Percentiles rank a stretch among this genome's conserved stretches.
Conservation (phyloP, 2,329 filamentous ascomycete species). For the Neocatenulostroma microsporum region DNA sequence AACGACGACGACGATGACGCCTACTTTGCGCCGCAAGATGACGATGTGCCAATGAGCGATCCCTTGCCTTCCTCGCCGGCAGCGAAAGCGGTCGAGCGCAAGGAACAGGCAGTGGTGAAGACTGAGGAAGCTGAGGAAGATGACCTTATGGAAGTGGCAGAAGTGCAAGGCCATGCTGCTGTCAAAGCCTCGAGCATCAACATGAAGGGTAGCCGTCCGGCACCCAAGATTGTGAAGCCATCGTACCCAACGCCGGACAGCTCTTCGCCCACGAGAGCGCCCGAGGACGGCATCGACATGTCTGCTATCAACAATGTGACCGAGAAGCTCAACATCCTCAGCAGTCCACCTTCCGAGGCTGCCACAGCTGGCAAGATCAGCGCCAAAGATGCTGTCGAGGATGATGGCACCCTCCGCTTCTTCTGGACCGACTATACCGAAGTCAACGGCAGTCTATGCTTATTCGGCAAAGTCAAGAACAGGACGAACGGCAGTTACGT, state of each 20-base stretch:
- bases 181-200: conserved; percentile 69
- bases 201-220: conserved; percentile 69
- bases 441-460: conserved; percentile 78
- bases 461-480: conserved; percentile 94
- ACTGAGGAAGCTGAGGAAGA: conserved; percentile 62
- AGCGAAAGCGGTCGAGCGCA: conserved; percentile 31
- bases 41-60: conserved; percentile 72
- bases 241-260: conserved; percentile 62
- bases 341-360: conserved; percentile 60
- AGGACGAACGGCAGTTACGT: conserved; percentile 70
- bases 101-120: conserved; percentile 60
- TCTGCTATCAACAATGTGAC: conserved; percentile 85
- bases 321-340: conserved; percentile 76
- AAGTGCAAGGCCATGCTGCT: conserved; percentile 57
- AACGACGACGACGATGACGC: conserved; percentile 50
- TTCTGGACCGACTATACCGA: conserved; percentile 98
- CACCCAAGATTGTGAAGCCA: conserved; percentile 62
- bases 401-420: conserved; percentile 83
- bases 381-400: conserved; percentile 78
- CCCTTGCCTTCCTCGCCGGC: conserved; percentile 70
- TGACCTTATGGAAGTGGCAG: conserved; percentile 76
- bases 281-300: conserved; percentile 56
- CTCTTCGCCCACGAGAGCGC: conserved; percentile 64
- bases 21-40: conserved; percentile 48
- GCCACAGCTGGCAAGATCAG: conserved; percentile 70